phyloP scores from a whole-genome alignment of 371 early-diverging fungal species.

The Zopfochytrium polystomum region DNA sequence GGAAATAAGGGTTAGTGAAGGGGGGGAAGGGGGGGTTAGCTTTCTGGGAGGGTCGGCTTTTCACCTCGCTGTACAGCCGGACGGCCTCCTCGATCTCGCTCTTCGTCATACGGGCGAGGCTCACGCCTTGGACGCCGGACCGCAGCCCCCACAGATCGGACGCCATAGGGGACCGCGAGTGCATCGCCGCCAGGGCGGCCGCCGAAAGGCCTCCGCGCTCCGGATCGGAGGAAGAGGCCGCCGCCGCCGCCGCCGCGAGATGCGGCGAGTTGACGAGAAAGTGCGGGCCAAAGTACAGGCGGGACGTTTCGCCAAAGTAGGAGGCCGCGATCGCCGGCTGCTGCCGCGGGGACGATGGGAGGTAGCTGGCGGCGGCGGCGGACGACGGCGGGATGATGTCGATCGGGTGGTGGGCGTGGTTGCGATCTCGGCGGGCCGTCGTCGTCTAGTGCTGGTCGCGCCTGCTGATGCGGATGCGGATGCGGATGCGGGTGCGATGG shows the following conservation, averaged over 20 bases:
- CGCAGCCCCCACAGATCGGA: constrained; percentile 1
- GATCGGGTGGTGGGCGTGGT: no score
- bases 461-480: no score
- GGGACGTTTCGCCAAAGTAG: constrained; percentile 15
- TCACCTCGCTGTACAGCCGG: neutral
- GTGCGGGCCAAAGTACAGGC: constrained; percentile 24
- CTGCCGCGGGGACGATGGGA: no score
- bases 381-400: no score
- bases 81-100: neutral
- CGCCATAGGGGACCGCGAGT: neutral
- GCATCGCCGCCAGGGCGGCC: neutral
- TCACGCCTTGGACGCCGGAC: no score
- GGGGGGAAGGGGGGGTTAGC: neutral
- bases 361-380: no score
- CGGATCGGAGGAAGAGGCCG: neutral
- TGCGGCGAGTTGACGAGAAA: constrained; percentile 16
- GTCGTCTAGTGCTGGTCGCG: no score
- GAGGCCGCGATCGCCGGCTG: constrained; percentile 20
- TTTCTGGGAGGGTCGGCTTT: neutral
- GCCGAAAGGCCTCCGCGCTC: neutral
- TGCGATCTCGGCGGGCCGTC: no score
- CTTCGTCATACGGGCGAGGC: neutral
- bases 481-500: no score
- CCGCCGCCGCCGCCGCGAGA: neutral
- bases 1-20: neutral